Percentiles rank a stretch among this genome's conserved stretches.
phyloP scores from a whole-genome alignment of 306 rosid species.

The Lathyrus tuberosus region DNA sequence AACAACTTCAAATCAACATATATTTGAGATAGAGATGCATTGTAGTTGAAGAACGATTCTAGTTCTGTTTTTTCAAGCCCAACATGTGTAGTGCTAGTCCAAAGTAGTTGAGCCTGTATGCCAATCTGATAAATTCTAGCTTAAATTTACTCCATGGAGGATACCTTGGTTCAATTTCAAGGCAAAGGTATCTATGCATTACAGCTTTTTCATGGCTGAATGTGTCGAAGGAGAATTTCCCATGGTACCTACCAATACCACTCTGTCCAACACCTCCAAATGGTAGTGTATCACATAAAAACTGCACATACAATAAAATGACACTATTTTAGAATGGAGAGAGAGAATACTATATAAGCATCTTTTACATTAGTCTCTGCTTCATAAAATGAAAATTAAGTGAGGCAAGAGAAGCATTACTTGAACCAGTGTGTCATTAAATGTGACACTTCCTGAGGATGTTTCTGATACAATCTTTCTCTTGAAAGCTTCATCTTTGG shows the following conservation, averaged over 20 bases:
- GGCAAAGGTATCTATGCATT: constrained; percentile 58
- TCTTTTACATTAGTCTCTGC: neutral
- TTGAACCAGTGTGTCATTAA: constrained; percentile 79
- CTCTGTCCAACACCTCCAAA: constrained; percentile 67
- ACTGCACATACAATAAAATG: constrained; percentile 40
- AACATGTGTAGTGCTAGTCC: constrained; percentile 54
- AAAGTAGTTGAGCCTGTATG: constrained; percentile 63
- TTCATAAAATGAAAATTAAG: neutral
- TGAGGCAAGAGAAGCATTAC: constrained; percentile 45
- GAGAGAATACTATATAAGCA: neutral
- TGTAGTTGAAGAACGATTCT: neutral
- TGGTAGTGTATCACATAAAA: constrained; percentile 50
- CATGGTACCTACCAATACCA: constrained; percentile 94
- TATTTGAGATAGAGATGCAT: constrained; percentile 12
- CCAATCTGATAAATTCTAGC: constrained; percentile 68
- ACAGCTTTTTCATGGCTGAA: constrained; percentile 94
- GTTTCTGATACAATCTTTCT: constrained; percentile 64
- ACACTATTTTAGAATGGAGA: neutral
- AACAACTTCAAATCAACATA: neutral
- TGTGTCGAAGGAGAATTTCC: constrained; percentile 80
- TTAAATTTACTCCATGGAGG: constrained; percentile 86
- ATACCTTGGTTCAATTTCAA: constrained; percentile 80
- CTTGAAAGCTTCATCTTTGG: constrained; percentile 67
- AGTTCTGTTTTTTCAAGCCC: constrained; percentile 53
- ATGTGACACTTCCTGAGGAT: constrained; percentile 84